Base-by-base conservation (phyloP, 768 basidiomycete species). In the Suillus weaverae region DNA sequence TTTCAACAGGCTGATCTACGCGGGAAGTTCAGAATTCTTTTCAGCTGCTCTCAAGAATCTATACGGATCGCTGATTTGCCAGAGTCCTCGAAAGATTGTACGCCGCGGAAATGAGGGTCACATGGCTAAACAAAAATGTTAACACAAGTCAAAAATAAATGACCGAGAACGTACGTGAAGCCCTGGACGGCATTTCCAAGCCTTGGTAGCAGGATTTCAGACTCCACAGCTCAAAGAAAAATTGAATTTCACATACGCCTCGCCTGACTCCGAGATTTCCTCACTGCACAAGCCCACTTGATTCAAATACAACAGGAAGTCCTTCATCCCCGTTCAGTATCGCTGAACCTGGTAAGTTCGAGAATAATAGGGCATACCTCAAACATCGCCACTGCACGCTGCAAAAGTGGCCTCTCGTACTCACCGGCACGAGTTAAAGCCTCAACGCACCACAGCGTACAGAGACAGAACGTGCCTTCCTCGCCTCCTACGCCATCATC, bases 401-500 rank as follows among this genome's bases (percentile, higher is more conserved):
- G 78, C 16, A 97, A 79, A 68, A 95, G 82, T 8, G 81, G 68
- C 56, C 79, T 81, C 69, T 97, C 91, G 66, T 84, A 92, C 64
- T 91, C 85, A 0, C 95, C 95, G 0, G 92, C 95, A 11, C 96
- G 85, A 0, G 94, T 93, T 66, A 99, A 78, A 0, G 95, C 95
- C 70, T 98, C 95, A 50, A 97, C 81, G 67, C 90, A 90, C 92
- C 91, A 94, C 8, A 94, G 75, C 0, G 91, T 93, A 71, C 94
- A 95, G 55, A 99, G 80, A 66, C 93, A 94, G 78, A 98, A 97
- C 0, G 92, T 95, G 2, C 96, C 96, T 77, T 97, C 96, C 68
- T 97, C 94, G 1, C 96, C 95, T 2, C 97, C 96, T 14, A 98
- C 94, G 8, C 97, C 97, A 70, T 98, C 97, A 64, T 92, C 89